Base-by-base conservation (phyloP, 768 basidiomycete species). In the Tulasnella sp. region DNA sequence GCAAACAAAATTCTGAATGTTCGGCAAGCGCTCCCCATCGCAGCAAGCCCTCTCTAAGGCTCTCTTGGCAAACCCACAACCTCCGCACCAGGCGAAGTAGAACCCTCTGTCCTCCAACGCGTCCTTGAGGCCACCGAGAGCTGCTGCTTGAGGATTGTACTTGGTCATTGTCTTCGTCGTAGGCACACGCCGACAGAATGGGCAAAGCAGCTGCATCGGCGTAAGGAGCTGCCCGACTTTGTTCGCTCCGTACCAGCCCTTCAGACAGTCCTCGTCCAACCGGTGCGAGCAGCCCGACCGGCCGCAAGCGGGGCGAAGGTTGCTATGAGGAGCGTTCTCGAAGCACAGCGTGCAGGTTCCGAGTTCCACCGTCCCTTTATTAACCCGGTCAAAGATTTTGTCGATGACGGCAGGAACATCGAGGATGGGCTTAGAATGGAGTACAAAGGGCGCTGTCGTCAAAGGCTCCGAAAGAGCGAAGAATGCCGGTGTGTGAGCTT, bases 61-160 rank as follows among this genome's bases (percentile, higher is more conserved):
- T n/a, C 58, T 82, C 72, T 83, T 83, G 3, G 85, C 85, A 48
- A 60, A 81, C 20, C 82, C 84, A 64, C 85, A 85, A 37, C 83
- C 82, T 24, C 82, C 48, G 77, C 85, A 85, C 85, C 85, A 85
- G 20, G 85, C 85, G 54, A 84, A 85, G 58, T 85, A 80, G 79
- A 81, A 84, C 22, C 81, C 83, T n/a, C 84, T 84, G 72, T 85
- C 84, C 9, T 44, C 83, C 82, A 85, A 81, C 44, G 85, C 85
- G 1, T 69, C 82, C 72, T 83, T 81, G 37, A 85, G 78, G 3
- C 84, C 84, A 22, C 84, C 83, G 4, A 85, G 81, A 6, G 81
- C 73, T 20, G 80, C 82, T 18, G 82, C 84, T 11, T 69, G 81
- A 3, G 79, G 80, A 75, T 85, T 85, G 81, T 82, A 84, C 54